Base-by-base conservation (phyloP, 2,329 filamentous ascomycete genomes). In the Paraphoma sp. region DNA sequence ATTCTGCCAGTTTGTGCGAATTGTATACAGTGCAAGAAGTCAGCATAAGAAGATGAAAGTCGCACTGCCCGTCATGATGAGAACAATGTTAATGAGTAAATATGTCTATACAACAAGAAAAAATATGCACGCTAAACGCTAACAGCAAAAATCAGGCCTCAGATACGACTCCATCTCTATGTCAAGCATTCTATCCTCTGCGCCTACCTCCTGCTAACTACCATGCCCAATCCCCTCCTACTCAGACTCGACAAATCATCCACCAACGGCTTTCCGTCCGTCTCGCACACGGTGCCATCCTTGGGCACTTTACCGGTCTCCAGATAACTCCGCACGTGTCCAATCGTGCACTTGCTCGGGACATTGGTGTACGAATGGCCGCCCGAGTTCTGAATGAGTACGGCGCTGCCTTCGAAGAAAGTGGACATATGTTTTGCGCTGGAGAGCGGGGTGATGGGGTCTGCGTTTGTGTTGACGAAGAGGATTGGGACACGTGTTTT, bases 381-480 rank as follows among this genome's bases (percentile, higher is more conserved):
- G 11, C 18, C 40, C 2, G 56, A 51, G 45, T 51, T 50, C 46
- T 59, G 52, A 10, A n/a, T 68, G 11, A 83, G 66, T 4, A 82
- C 68, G 1, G 67, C 67, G 7, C 74, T 78, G 1, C 78, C 79
- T 4, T 77, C 69, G 57, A 82, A 82, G 3, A 62, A 62, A 9
- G 48, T 58, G 1, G 69, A 66, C 70, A 74, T 74, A 45, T 69
- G 68, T 29, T 51, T 54, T 4, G 81, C 81, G 41, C 78, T 74
- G 9, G 45, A 31, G 31, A 56, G 29, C 42, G 65, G 59, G 0
- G 84, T 87, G 1, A 87, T 82, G 0, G 85, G 85, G 54, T 87
- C 84, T 28, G 81, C 73, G 1, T 78, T 80, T 61, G 83, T 85
- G 36, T 80, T 81, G 12, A 85, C 74, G 68, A 86, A 82, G 10